These are phyloP conservation scores for Suillus placidus DNA, from an alignment of 768 basidiomycete species.

Conservation along the genomic window DNA sequence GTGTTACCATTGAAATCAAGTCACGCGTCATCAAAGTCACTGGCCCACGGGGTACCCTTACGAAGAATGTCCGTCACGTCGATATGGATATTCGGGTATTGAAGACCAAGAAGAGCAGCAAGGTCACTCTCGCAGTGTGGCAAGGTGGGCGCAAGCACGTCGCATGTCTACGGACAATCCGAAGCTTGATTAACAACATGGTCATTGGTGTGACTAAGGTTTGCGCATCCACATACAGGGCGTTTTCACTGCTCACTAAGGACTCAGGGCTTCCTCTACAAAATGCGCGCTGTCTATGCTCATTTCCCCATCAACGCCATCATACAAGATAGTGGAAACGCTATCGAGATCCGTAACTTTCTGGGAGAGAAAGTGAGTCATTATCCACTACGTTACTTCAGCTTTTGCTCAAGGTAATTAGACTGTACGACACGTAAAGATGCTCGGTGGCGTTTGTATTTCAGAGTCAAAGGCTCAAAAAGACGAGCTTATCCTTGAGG, in stretches of 20 bases:
- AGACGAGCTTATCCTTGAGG: constrained; percentile 92
- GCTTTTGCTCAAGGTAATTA: constrained; percentile 33
- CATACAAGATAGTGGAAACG: constrained; percentile 71
- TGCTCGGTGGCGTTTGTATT: constrained; percentile 87
- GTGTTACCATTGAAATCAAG: constrained; percentile 86
- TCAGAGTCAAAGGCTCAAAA: constrained; percentile 89
- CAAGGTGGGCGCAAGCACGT: constrained; percentile 98
- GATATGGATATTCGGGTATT: constrained; percentile 91
- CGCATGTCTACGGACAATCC: constrained; percentile 96
- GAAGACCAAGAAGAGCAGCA: constrained; percentile 65
- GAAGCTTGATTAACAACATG: constrained; percentile 96
- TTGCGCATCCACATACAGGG: constrained; percentile 12
- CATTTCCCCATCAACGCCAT: constrained; percentile 99
- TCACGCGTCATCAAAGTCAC: constrained; percentile 89
- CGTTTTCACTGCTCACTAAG: constrained; percentile 12
- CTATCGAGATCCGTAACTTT: constrained; percentile 93
- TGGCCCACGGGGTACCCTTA: constrained; percentile 91
- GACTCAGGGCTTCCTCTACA: constrained; percentile 94
- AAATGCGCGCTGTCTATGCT: constrained; percentile 99
- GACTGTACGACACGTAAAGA: constrained; percentile 89
- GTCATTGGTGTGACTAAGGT: constrained; percentile 96
- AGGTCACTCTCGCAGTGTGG: constrained; percentile 94
- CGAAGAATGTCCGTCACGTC: constrained; percentile 90
- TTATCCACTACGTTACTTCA: neutral
- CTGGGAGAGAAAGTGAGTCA: constrained; percentile 83